Conservation (phyloP, 345 rosid species). For the Schrenkiella parvula region DNA sequence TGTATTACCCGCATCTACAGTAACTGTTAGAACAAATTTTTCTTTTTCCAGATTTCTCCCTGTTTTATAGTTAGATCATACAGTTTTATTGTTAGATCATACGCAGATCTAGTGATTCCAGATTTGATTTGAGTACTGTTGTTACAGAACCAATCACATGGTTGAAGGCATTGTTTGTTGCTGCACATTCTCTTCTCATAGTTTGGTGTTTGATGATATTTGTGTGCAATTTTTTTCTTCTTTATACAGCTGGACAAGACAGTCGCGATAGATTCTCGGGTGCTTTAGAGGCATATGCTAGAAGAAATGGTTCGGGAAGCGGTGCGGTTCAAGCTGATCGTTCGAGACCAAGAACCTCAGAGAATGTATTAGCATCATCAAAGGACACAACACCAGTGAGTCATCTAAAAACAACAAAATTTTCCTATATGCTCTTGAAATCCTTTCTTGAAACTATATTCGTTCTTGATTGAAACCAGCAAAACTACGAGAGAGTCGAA, state of each 20-base stretch:
- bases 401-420: not conserved
- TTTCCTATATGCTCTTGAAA: not conserved
- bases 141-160: not conserved
- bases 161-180: not conserved
- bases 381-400: constrained; percentile 52
- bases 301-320: constrained; percentile 59
- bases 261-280: constrained; percentile 65
- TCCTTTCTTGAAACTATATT: constrained; percentile 23
- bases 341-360: constrained; percentile 52
- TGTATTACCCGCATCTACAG: not conserved
- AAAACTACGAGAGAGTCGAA: constrained; percentile 52
- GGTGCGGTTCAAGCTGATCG: constrained; percentile 45
- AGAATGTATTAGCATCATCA: constrained; percentile 51
- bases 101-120: not conserved
- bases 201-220: not conserved
- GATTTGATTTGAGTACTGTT: not conserved
- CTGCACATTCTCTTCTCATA: not conserved
- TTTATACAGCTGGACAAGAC: constrained; percentile 50
- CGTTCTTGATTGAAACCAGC: constrained; percentile 37
- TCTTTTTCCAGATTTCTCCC: not conserved
- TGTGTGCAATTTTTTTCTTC: not conserved
- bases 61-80: not conserved
- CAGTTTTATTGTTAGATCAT: not conserved
- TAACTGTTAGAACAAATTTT: not conserved
- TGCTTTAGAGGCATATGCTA: constrained; percentile 70